Percentiles rank a stretch among this genome's conserved stretches.
phyloP scores from a whole-genome alignment of 495 filamentous ascomycete species.

The Aspergillus heteromorphus region DNA sequence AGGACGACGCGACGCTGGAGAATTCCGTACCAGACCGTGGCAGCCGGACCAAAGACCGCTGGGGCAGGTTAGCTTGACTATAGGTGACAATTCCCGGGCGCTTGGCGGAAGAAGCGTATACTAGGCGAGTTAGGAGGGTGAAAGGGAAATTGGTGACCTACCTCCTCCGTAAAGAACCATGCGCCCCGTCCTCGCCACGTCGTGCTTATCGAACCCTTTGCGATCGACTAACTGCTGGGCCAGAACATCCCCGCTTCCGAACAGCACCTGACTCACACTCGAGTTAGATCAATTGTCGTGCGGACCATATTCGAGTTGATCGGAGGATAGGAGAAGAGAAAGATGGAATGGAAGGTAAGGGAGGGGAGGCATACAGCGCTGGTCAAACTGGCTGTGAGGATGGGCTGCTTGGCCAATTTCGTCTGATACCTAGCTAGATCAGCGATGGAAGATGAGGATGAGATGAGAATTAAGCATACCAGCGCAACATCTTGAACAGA shows the following conservation, averaged over 20 bases:
- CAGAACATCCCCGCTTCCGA: conserved; percentile 83
- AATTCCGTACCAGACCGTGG: conserved; percentile 83
- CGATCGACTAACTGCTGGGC: conserved; percentile 94
- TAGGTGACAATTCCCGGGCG: neutral
- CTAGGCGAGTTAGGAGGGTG: neutral
- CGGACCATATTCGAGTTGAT: neutral
- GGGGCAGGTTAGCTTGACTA: conserved; percentile 9
- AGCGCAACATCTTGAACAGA: conserved; percentile 38
- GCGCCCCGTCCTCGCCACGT: conserved; percentile 72
- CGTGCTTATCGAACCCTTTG: conserved; percentile 71
- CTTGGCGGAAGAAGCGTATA: no score
- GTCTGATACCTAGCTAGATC: conserved; percentile 71
- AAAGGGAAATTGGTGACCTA: conserved; percentile 30
- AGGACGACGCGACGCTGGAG: conserved; percentile 66
- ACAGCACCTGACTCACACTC: conserved; percentile 57
- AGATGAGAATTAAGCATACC: conserved; percentile 20
- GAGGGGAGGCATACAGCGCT: conserved; percentile 53
- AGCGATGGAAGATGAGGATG: conserved; percentile 5
- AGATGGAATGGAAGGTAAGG: neutral
- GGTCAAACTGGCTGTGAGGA: conserved; percentile 84
- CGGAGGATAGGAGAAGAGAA: neutral
- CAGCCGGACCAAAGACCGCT: conserved; percentile 89
- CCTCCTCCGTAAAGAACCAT: conserved; percentile 93
- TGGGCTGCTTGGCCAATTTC: conserved; percentile 70
- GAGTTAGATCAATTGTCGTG: neutral